Evolutionary conservation across 1,284 basidiomycete species (phyloP).

Genomic region (Blastosporella zonata): DNA sequence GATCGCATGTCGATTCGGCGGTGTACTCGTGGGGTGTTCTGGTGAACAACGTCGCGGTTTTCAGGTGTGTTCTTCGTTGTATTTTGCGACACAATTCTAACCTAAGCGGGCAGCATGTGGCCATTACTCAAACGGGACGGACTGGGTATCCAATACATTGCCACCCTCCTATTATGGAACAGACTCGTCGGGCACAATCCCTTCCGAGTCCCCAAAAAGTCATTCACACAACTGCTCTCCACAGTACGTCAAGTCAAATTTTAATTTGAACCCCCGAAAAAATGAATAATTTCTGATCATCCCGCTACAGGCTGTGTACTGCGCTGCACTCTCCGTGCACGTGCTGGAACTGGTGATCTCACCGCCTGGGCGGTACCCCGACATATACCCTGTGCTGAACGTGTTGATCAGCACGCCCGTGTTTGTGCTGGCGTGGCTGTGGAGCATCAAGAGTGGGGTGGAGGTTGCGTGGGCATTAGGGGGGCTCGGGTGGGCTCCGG

Average conservation of each 20-base stretch:
- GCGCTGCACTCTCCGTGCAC: conserved; percentile 57
- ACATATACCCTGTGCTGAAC: conserved; percentile 84
- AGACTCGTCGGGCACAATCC: conserved; percentile 76
- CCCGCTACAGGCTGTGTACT: conserved; percentile 56
- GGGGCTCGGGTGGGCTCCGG: conserved; percentile 24
- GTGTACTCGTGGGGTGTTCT: conserved; percentile 79
- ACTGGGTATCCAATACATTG: conserved; percentile 71
- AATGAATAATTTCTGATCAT: neutral
- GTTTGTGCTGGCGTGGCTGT: conserved; percentile 72
- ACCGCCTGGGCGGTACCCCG: conserved; percentile 77
- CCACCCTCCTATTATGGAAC: conserved; percentile 76
- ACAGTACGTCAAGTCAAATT: conserved; percentile 42
- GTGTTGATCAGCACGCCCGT: conserved; percentile 80
- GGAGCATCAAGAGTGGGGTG: conserved; percentile 72
- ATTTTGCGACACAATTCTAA: neutral
- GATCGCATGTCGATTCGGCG: conserved; percentile 54
- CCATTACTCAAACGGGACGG: conserved; percentile 83
- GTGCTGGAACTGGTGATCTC: conserved; percentile 56
- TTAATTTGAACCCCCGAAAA: neutral
- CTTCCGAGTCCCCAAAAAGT: conserved; percentile 29
- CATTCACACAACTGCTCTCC: conserved; percentile 46
- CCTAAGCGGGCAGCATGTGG: conserved; percentile 68
- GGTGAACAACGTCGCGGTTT: conserved; percentile 84
- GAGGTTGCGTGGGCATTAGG: conserved; percentile 64
- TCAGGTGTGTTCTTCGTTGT: conserved; percentile 57